Evolutionary conservation across 768 basidiomycete species (phyloP), one percentile per base, ranked within the genome.

Genomic region (Sporobolomyces roseus): DNA sequence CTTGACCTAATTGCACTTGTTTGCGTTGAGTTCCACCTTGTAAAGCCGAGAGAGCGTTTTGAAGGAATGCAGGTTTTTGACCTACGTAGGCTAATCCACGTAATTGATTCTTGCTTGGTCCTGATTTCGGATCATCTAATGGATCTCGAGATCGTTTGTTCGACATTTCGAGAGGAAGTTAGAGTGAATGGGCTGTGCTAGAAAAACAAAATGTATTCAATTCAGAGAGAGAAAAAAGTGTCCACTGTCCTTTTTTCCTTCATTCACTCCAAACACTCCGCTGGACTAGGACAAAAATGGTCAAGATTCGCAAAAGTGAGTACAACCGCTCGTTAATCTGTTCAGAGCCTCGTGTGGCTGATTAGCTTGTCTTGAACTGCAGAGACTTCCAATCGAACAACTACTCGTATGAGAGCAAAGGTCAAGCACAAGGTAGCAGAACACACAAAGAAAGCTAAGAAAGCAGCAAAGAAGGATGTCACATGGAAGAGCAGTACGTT

Each of bases 401-500:
- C 72, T 43, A 73, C 74, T 41, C 69, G 66, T 41, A 50, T 71
- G 52, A 49, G 74, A n/a, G 74, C 63, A 38, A 74, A 73, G 68
- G 61, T 74, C 32, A 74, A 74, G 73, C 72, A 74, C 73, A 73
- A 73, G 68, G 68, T 75, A 17, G 65, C 79, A 2, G 80, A 80
- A 68, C 74, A 76, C 21, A 74, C 78, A 61, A 77, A 76, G 67
- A 82, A 81, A 76, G 74, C 74, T 30, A 78, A 76, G 70, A 78
- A 78, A 74, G 70, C 74, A 10, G 74, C 76, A 23, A 81, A 80
- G 76, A 80, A 79, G 74, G 79, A 81, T 71, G 75, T 77, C 4
- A 80, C 80, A 45, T 82, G 81, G 81, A 81, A 80, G 76, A 79
- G 78, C 55, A 81, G 80, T 80, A 7, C 25, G 73, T 63, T 27